Evolutionary conservation across 2,329 filamentous ascomycete species (phyloP).

Genomic region (Monosporascus sp.): DNA sequence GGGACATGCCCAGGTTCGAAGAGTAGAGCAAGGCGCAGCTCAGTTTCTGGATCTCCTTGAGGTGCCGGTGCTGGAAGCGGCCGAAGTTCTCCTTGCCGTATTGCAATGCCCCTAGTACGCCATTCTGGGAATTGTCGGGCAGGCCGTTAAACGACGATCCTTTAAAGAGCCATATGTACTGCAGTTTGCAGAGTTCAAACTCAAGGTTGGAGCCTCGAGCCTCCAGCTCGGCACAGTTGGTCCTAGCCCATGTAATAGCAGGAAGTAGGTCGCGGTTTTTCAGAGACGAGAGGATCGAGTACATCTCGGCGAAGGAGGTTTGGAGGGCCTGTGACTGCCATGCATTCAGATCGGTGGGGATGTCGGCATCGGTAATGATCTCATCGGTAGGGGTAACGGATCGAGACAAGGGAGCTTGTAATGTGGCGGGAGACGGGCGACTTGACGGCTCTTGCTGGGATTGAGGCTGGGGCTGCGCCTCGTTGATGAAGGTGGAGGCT

Average conservation of each 20-base stretch:
- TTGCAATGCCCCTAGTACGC: conserved; percentile 59
- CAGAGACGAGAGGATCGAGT: conserved; percentile 76
- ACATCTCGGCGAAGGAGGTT: conserved; percentile 82
- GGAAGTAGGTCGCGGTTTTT: conserved; percentile 69
- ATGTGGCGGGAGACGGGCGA: conserved; percentile 22
- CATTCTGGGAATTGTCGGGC: conserved; percentile 45
- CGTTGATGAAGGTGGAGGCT: conserved; percentile 76
- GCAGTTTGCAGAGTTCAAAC: conserved; percentile 86
- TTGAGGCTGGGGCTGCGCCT: conserved; percentile 43
- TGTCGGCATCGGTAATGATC: conserved; percentile 24
- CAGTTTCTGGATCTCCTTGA: conserved; percentile 75
- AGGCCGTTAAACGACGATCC: conserved; percentile 51
- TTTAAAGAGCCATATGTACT: conserved; percentile 85
- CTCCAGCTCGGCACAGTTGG: conserved; percentile 67
- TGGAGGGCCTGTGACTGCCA: conserved; percentile 66
- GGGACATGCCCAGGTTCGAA: conserved; percentile 68
- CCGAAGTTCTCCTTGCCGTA: conserved; percentile 75
- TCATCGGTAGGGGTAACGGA: conserved; percentile 17
- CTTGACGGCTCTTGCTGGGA: conserved; percentile 2
- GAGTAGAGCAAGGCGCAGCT: conserved; percentile 75
- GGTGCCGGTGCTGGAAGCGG: conserved; percentile 68
- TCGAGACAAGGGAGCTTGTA: conserved; percentile 5
- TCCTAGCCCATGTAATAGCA: conserved; percentile 80
- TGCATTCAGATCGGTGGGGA: conserved; percentile 46
- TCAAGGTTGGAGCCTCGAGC: conserved; percentile 85